Percentiles rank a stretch among this genome's conserved stretches.
Conservation (phyloP, 305 asterid species). For the Rubia balearica region DNA sequence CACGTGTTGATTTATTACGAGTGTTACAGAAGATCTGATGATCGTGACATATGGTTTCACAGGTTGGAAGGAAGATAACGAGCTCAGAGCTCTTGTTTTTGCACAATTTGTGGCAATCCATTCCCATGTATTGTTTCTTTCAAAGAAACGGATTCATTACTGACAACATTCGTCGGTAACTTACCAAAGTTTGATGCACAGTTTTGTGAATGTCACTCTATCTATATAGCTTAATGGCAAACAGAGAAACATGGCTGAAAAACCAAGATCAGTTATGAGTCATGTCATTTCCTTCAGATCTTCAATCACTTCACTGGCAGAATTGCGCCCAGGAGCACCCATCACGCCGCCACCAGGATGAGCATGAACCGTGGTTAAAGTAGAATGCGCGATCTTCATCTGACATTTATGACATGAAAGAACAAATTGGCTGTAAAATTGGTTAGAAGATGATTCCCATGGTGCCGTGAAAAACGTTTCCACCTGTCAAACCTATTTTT, state of each 20-base stretch:
- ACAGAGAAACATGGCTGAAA: neutral
- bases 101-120: too few species aligned
- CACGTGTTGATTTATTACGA: too few species aligned
- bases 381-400: neutral
- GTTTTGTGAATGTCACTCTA: neutral
- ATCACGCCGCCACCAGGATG: slow-evolving; percentile 98
- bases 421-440: neutral
- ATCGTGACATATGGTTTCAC: too few species aligned
- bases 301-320: slow-evolving; percentile 63
- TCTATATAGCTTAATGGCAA: neutral
- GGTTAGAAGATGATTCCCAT: too few species aligned
- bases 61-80: too few species aligned
- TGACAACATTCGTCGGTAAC: neutral
- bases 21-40: too few species aligned
- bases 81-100: too few species aligned
- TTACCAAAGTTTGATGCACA: too few species aligned
- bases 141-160: neutral
- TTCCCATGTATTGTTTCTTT: neutral
- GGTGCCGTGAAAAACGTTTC: slow-evolving; percentile 89
- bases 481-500: slow-evolving; percentile 88
- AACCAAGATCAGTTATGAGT: neutral
- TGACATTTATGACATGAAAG: neutral
- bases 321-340: slow-evolving; percentile 94
- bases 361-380: slow-evolving; percentile 23
- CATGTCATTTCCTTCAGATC: slow-evolving; percentile 43